Percentiles rank a stretch among this genome's conserved stretches.
Conservation (phyloP, 2,329 filamentous ascomycete genomes). For the Ceratocystis variospora region DNA sequence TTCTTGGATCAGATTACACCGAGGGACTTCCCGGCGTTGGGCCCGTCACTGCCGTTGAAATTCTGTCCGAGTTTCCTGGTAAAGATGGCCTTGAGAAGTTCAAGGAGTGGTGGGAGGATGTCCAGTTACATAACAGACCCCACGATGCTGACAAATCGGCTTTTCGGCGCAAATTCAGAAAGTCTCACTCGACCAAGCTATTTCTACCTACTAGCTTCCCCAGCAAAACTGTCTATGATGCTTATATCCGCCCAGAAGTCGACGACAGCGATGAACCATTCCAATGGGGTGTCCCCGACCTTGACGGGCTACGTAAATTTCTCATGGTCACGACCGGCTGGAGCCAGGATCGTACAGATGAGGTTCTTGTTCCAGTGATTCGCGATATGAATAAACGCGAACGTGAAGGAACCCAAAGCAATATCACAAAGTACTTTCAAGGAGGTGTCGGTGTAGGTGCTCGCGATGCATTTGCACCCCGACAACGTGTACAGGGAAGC, state of each 20-base stretch:
- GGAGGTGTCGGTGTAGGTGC: slow-evolving; percentile 58
- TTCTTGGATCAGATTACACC: slow-evolving; percentile 89
- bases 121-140: slow-evolving; percentile 54
- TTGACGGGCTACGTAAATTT: slow-evolving; percentile 70
- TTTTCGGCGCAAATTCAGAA: slow-evolving; percentile 79
- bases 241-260: slow-evolving; percentile 77
- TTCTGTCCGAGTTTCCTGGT: slow-evolving; percentile 73
- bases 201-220: slow-evolving; percentile 77
- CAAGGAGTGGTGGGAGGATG: slow-evolving; percentile 70
- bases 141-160: slow-evolving; percentile 48
- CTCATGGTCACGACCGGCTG: slow-evolving; percentile 89
- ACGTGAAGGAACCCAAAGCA: slow-evolving; percentile 82
- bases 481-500: slow-evolving; percentile 47
- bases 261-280: slow-evolving; percentile 66
- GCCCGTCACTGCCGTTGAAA: slow-evolving; percentile 86
- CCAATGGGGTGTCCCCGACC: slow-evolving; percentile 89
- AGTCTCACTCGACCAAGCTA: slow-evolving; percentile 63
- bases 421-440: slow-evolving; percentile 86
- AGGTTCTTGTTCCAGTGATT: slow-evolving; percentile 90
- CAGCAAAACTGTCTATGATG: slow-evolving; percentile 59
- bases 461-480: slow-evolving; percentile 54
- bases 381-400: slow-evolving; percentile 84
- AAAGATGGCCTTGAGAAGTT: slow-evolving; percentile 54
- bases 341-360: slow-evolving; percentile 81
- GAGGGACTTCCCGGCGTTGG: slow-evolving; percentile 83